Evolutionary conservation across 2,329 filamentous ascomycete genomes (phyloP).

Genomic region (Neoascochyta sp.): DNA sequence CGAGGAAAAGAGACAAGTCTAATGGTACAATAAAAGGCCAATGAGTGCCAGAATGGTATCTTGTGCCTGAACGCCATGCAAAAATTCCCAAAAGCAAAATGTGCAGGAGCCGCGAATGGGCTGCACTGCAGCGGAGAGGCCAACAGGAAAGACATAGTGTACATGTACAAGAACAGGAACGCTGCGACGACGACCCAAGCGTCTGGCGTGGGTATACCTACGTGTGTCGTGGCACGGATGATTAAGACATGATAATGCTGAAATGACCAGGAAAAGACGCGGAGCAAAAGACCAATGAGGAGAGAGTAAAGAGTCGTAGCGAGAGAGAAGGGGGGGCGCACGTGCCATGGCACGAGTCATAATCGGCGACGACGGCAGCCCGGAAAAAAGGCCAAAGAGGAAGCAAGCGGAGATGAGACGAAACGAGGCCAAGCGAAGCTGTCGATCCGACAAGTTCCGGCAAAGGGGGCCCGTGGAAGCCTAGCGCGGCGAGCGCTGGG

Average conservation of each 20-base stretch:
- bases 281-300: conserved; percentile 1
- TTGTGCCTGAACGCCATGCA: conserved; percentile 22
- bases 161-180: conserved; percentile 32
- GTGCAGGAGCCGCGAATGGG: conserved; percentile 13
- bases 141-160: conserved; percentile 22
- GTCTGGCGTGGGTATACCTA: conserved; percentile 7
- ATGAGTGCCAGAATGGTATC: conserved; percentile 35
- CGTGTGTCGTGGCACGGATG: conserved; percentile 10
- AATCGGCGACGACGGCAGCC: conserved; percentile 10
- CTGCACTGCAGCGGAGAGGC: conserved; percentile 17
- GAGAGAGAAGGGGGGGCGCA: conserved; percentile 15
- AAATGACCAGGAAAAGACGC: too few relatives aligned
- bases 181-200: conserved; percentile 3
- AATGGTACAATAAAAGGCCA: conserved; percentile 31
- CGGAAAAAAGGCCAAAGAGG: conserved; percentile 5
- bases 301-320: conserved; percentile 10
- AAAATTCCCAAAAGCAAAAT: conserved; percentile 9
- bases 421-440: conserved; percentile 1
- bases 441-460: conserved; percentile 2
- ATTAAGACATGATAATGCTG: conserved; percentile 11
- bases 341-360: conserved; percentile 13
- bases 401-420: conserved; percentile 17
- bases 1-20: conserved; percentile 8
- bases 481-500: conserved; percentile 32
- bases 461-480: conserved; percentile 10